Evolutionary conservation across 495 filamentous ascomycete species (phyloP), one percentile per base, ranked within the genome.

Genomic region (Annulohypoxylon nitens): DNA sequence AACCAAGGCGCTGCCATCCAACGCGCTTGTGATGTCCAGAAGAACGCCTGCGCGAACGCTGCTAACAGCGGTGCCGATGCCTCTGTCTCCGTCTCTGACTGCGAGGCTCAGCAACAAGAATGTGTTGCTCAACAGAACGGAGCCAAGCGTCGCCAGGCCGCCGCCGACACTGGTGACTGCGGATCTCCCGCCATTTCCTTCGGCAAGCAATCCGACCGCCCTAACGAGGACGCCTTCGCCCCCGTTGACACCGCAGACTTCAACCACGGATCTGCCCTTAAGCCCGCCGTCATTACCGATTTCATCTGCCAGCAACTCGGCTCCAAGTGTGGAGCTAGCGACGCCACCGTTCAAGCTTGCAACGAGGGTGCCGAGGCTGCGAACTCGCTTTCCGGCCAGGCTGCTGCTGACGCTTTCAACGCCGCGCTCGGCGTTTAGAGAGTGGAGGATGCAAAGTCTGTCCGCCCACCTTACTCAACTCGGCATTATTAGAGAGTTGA

Each of bases 321-420:
- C 3, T 83, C 79, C 80, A 80, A 82, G 33, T 92, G 89, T 75
- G 81, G 86, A 64, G 88, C 88, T 16, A 64, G 76, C 9, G 80
- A 76, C 26, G 83, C 74, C 8, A 82, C 86, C 1, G 80, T 89
- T 18, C 67, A 81, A 25, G 77, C 80, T 20, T 90, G 88, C 79
- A 65, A 86, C 26, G 69, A 73, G 30, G 87, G 82, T 9, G 75
- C 84, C 36, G 62, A 78, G 11, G 84, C 85, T 41, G 83, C 84
- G 0, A 66, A 71, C 41, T 75, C 70, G 25, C 70, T 74, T 0
- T 45, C 63, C 30, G 81, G 79, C 39, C 85, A 90, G 80, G 86
- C 83, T 23, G 86, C 89, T 33, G 88, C 89, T n/a, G 83, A 88
- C 81, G 84, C 86, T 1, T 90, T 90, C 73, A 90, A 90, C 69